Conservation (phyloP, 768 basidiomycete species). For the Ramaria sp. region DNA sequence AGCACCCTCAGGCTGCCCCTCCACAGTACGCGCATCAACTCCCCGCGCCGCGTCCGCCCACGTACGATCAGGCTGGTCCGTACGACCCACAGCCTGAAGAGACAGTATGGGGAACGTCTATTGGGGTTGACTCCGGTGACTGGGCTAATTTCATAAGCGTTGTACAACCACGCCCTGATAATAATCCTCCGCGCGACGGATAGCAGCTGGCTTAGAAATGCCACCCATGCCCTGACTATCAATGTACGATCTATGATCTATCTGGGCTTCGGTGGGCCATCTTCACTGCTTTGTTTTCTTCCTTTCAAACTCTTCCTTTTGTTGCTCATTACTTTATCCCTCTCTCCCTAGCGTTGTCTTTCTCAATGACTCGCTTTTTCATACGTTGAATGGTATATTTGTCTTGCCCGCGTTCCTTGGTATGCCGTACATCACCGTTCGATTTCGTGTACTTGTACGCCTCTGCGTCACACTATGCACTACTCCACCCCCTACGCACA, state of each 20-base stretch:
- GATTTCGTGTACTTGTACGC: background rate
- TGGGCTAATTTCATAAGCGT: constrained; percentile 27
- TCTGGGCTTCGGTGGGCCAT: too few relatives aligned
- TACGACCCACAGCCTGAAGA: constrained; percentile 38
- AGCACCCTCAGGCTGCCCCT: constrained; percentile 22
- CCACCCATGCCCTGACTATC: background rate
- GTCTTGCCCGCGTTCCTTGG: background rate
- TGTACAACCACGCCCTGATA: background rate
- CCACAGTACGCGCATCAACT: background rate
- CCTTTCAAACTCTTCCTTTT: background rate
- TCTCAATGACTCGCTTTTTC: background rate
- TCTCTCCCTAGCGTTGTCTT: background rate
- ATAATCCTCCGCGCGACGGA: background rate
- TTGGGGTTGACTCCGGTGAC: constrained; percentile 67
- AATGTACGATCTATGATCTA: too few relatives aligned
- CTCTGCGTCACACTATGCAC: background rate
- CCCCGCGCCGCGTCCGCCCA: background rate
- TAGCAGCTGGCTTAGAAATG: background rate
- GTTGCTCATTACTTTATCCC: background rate
- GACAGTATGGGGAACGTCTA: constrained; percentile 64
- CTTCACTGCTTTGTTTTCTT: background rate
- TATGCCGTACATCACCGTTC: background rate
- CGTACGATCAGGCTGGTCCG: background rate
- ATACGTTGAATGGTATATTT: background rate
- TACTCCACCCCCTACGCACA: background rate